A percentile compares a stretch with the other conserved stretches of the same genome.
These are phyloP conservation scores for Yarrowia sp. DNA, from an alignment of 805 yeast genomes.

Conservation along the genomic window DNA sequence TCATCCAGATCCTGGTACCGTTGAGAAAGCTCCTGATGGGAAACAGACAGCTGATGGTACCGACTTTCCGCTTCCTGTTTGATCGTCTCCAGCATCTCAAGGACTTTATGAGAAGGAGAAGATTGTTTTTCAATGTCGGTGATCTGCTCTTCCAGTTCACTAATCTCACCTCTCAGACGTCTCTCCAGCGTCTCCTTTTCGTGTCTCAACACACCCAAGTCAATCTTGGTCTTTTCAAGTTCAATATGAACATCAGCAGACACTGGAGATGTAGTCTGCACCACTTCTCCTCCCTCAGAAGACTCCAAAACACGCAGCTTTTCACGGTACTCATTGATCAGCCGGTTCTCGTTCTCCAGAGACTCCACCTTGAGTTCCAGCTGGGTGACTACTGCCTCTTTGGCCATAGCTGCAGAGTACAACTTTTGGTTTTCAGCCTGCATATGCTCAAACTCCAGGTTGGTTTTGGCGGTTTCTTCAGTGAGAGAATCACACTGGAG, in stretches of 20 bases:
- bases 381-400: slow-evolving; percentile 35
- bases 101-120: slow-evolving; percentile 24
- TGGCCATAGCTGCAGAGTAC: slow-evolving; percentile 38
- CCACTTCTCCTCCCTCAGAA: neutral
- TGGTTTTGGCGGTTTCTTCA: slow-evolving; percentile 32
- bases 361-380: slow-evolving; percentile 31
- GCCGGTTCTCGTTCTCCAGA: neutral
- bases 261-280: too few species aligned
- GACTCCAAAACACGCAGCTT: slow-evolving; percentile 2
- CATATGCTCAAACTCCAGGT: slow-evolving; percentile 36
- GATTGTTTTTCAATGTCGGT: slow-evolving; percentile 28
- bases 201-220: slow-evolving; percentile 20
- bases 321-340: slow-evolving; percentile 2
- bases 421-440: slow-evolving; percentile 37
- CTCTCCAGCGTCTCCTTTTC: slow-evolving; percentile 29
- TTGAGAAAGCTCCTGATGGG: slow-evolving; percentile 36
- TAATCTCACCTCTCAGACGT: slow-evolving; percentile 27
- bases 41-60: slow-evolving; percentile 32
- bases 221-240: slow-evolving; percentile 20
- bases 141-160: slow-evolving; percentile 29
- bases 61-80: slow-evolving; percentile 30
- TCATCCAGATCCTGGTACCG: slow-evolving; percentile 35
- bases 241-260: neutral
- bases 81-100: slow-evolving; percentile 30
- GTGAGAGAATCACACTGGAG: slow-evolving; percentile 33